phyloP scores from a whole-genome alignment of 768 basidiomycete genomes.

The Sarcomyxa edulis region DNA sequence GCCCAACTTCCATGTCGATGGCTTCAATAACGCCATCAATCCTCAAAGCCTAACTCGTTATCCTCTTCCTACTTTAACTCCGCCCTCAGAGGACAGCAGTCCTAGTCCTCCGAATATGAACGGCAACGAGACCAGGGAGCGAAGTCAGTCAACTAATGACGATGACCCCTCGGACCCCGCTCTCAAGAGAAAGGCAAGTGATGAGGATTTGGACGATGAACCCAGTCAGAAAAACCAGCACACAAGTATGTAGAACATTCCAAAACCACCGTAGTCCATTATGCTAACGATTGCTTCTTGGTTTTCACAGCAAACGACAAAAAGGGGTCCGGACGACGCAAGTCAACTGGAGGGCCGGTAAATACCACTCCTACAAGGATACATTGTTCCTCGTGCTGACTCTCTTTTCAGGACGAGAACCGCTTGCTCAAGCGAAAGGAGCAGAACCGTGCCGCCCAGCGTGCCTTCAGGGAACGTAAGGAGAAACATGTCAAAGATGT shows the following conservation, averaged over 20 bases:
- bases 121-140: slow-evolving; percentile 16
- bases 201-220: slow-evolving; percentile 49
- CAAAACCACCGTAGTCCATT: not conserved
- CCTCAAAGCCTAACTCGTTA: slow-evolving; percentile 52
- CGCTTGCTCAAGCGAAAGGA: slow-evolving; percentile 88
- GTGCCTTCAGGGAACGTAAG: slow-evolving; percentile 95
- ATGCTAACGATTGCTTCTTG: slow-evolving; percentile 1
- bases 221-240: slow-evolving; percentile 66
- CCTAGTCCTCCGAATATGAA: slow-evolving; percentile 65
- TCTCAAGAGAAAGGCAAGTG: slow-evolving; percentile 76
- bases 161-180: slow-evolving; percentile 41
- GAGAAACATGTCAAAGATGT: slow-evolving; percentile 98
- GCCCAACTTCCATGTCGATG: slow-evolving; percentile 12
- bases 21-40: slow-evolving; percentile 42
- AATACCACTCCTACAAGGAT: slow-evolving; percentile 21
- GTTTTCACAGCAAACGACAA: slow-evolving; percentile 16
- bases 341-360: slow-evolving; percentile 20
- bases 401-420: slow-evolving; percentile 53
- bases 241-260: slow-evolving; percentile 52
- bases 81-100: slow-evolving; percentile 72
- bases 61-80: slow-evolving; percentile 47
- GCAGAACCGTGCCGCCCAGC: slow-evolving; percentile 95
- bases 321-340: slow-evolving; percentile 25
- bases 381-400: slow-evolving; percentile 1
- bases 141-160: slow-evolving; percentile 19